phyloP scores from a whole-genome alignment of 2,329 filamentous ascomycete species.

The Microdochium paspali region DNA sequence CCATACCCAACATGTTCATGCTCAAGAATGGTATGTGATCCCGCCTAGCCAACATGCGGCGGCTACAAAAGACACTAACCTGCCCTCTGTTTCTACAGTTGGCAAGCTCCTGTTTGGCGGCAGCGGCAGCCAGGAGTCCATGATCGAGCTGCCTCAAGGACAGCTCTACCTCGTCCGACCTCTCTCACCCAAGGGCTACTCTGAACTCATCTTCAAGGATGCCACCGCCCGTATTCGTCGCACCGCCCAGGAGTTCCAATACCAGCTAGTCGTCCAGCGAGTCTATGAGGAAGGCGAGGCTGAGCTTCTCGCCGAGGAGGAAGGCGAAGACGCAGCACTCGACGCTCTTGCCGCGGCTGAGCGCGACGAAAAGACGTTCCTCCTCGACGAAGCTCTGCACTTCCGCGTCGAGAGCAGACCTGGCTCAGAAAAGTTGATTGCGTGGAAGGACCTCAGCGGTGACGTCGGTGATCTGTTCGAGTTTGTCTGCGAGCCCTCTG shows the following conservation, averaged over 20 bases:
- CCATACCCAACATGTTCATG: slow-evolving; percentile 28
- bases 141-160: slow-evolving; percentile 90
- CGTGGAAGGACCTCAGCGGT: slow-evolving; percentile 91
- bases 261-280: slow-evolving; percentile 91
- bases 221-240: slow-evolving; percentile 83
- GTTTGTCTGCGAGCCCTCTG: slow-evolving; percentile 80
- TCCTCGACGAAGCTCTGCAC: slow-evolving; percentile 86
- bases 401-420: slow-evolving; percentile 78
- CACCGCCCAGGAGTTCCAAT: slow-evolving; percentile 92
- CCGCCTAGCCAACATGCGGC: no score
- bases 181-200: slow-evolving; percentile 92
- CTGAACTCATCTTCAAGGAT: slow-evolving; percentile 98
- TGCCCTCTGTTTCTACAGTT: slow-evolving; percentile 38
- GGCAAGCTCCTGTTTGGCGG: slow-evolving; percentile 89
- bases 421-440: slow-evolving; percentile 75
- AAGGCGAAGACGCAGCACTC: slow-evolving; percentile 68
- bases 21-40: slow-evolving; percentile 28
- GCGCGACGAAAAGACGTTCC: slow-evolving; percentile 93
- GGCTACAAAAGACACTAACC: no score
- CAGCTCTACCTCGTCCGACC: slow-evolving; percentile 96
- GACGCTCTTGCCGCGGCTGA: slow-evolving; percentile 62
- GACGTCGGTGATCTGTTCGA: slow-evolving; percentile 95
- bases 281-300: slow-evolving; percentile 97
- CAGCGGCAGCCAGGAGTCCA: slow-evolving; percentile 69
- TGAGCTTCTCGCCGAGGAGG: slow-evolving; percentile 81